Evolutionary conservation across 2,329 filamentous ascomycete species (phyloP).

Genomic region (Cryphonectria carpinicola): DNA sequence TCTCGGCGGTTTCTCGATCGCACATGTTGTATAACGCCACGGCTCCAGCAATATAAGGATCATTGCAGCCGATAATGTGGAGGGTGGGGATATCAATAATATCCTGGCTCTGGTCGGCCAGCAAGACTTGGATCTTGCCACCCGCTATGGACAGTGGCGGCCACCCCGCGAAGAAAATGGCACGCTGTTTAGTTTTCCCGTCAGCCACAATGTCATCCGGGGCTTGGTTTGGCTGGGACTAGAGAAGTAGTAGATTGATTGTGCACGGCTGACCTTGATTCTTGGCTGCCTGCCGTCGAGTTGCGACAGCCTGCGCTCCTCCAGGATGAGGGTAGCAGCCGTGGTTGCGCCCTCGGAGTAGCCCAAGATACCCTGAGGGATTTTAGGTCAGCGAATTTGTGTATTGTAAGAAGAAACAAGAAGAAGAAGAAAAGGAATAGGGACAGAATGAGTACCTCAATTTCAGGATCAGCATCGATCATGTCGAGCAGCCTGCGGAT

Average conservation of each 20-base stretch:
- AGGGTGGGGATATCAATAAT: constrained; percentile 45
- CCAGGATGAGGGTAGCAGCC: constrained; percentile 24
- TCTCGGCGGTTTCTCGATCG: constrained; percentile 43
- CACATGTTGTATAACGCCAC: constrained; percentile 41
- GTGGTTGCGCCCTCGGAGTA: constrained; percentile 29
- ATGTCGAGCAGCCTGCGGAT: constrained; percentile 37
- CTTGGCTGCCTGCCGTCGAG: constrained; percentile 38
- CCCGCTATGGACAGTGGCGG: constrained; percentile 42
- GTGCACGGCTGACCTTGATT: constrained; percentile 38
- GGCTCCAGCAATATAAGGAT: constrained; percentile 34
- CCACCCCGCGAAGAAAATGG: constrained; percentile 52
- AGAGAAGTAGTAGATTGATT: no score
- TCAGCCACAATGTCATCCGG: constrained; percentile 10
- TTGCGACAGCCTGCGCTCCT: constrained; percentile 25
- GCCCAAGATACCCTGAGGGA: constrained; percentile 22
- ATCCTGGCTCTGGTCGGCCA: constrained; percentile 45
- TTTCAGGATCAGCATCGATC: constrained; percentile 22
- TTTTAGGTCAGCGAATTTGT: not conserved
- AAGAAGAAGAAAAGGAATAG: no score
- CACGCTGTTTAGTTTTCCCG: constrained; percentile 42
- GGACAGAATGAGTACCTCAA: constrained; percentile 32
- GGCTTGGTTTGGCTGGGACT: not conserved
- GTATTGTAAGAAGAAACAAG: not conserved
- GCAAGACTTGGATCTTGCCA: constrained; percentile 35
- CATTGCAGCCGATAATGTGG: constrained; percentile 45